These are phyloP conservation scores for Colletotrichum noveboracense DNA, from an alignment of 2,329 filamentous ascomycete genomes.

Conservation along the genomic window DNA sequence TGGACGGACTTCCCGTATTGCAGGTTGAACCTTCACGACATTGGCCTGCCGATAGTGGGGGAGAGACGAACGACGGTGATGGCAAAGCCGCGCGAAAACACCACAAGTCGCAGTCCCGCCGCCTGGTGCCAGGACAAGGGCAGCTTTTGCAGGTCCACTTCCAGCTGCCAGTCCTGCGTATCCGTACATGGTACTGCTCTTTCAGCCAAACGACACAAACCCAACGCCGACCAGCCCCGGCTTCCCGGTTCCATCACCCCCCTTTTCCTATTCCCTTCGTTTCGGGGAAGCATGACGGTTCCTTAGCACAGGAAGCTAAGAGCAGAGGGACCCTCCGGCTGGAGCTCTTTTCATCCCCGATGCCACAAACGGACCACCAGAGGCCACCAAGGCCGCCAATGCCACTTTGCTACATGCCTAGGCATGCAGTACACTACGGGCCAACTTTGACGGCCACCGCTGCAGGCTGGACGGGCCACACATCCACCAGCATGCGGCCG, in stretches of 20 bases:
- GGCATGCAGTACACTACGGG: neutral
- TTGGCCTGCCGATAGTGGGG: neutral
- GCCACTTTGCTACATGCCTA: neutral
- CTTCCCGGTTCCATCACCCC: conserved; percentile 13
- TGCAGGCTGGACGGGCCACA: neutral
- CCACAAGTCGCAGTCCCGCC: neutral
- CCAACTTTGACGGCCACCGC: neutral
- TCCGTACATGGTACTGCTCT: neutral
- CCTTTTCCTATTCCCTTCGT: conserved; percentile 14
- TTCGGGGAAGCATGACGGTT: conserved; percentile 20
- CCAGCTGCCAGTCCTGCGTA: neutral
- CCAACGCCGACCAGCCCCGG: conserved; percentile 5
- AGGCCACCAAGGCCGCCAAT: conserved; percentile 8
- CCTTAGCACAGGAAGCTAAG: conserved; percentile 12
- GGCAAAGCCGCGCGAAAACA: neutral
- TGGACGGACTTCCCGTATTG: neutral
- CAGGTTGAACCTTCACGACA: neutral
- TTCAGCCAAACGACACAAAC: neutral
- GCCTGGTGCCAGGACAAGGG: neutral
- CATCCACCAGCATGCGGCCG: neutral
- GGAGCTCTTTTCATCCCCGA: conserved; percentile 13
- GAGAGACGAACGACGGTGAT: neutral
- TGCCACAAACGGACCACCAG: neutral
- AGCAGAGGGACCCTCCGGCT: conserved; percentile 13
- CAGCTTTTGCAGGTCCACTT: neutral